A percentile compares a stretch with the other conserved stretches of the same genome.
phyloP scores from a whole-genome alignment of 345 rosid species.

The Rhodamnia argentea region DNA sequence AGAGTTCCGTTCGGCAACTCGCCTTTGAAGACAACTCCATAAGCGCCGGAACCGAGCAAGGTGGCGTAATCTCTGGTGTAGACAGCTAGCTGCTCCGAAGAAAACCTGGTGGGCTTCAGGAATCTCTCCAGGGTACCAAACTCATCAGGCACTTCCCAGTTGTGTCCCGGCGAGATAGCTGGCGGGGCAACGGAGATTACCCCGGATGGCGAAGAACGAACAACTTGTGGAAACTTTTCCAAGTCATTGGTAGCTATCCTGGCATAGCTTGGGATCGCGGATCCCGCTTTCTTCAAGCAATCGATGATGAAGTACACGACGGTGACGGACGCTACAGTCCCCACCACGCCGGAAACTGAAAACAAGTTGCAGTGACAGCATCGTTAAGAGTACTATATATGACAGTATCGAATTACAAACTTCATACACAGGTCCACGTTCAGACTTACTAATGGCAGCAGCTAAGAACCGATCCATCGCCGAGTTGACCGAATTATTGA shows the following conservation, averaged over 20 bases:
- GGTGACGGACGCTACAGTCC: background rate
- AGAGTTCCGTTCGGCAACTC: background rate
- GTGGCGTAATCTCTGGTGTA: constrained; percentile 7
- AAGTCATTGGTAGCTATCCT: background rate
- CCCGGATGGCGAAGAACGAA: background rate
- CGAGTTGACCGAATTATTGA: background rate
- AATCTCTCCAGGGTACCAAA: constrained; percentile 10
- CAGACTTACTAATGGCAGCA: background rate
- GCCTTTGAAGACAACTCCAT: constrained; percentile 20
- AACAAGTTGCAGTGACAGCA: background rate
- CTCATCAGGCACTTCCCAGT: background rate
- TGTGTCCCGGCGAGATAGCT: background rate
- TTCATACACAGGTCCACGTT: background rate
- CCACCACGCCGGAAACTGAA: background rate
- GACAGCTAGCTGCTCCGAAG: constrained; percentile 1
- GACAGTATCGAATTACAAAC: background rate
- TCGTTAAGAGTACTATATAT: background rate
- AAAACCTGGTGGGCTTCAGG: constrained; percentile 20
- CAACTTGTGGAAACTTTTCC: background rate
- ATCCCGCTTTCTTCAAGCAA: constrained; percentile 13
- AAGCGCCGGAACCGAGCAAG: constrained; percentile 15
- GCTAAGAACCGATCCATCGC: background rate
- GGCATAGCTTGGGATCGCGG: constrained; percentile 9
- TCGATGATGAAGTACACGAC: constrained; percentile 6
- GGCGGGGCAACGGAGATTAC: background rate